Evolutionary conservation across 2,329 filamentous ascomycete species (phyloP), one percentile per base, ranked within the genome.

Genomic region (Aspergillus viridinutans): DNA sequence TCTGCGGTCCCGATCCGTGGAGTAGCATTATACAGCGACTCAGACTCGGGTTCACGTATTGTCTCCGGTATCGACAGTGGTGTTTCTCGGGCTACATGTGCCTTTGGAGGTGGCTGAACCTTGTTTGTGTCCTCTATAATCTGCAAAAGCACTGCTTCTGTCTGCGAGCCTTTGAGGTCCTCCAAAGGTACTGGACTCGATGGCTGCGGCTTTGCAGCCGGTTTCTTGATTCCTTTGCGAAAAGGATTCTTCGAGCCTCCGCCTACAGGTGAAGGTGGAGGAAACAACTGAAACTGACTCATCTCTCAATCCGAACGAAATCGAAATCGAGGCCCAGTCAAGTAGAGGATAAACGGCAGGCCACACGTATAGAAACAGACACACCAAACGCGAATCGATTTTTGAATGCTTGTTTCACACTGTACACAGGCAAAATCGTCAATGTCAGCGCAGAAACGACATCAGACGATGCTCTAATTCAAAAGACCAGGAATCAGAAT

Each of bases 261-360:
- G 49, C 59, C 57, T 59, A 68, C 67, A 10, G 67, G 64, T 10
- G 72, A 67, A 51, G 70, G 67, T n/a, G 71, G 62, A 20, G 74
- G 75, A 47, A 76, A 76, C 50, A 77, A 66, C 54, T 76, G 74
- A 50, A 77, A 77, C 55, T 75, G 72, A 54, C 62, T 71, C 66
- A 72, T 74, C 10, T 54, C 64, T 9, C 3, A 43, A 32, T 14
- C 26, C 38, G 29, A 53, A 35, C 17, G 17, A 53, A 53, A 52
- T 45, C 5, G 32, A 38, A 17, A 17, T 38, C 4, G 32, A 38
- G 32, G 32, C 14, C 5, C 32, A 38, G 32, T 7, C 4, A 32
- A 14, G 12, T 14, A 32, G 4, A 14, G 29, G 29, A 32, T 14
- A 14, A 32, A 32, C 12, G 10, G 10, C 28, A 12, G 28, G 28